Conservation (phyloP, 768 basidiomycete genomes). For the Strobilomyces dryophilus region DNA sequence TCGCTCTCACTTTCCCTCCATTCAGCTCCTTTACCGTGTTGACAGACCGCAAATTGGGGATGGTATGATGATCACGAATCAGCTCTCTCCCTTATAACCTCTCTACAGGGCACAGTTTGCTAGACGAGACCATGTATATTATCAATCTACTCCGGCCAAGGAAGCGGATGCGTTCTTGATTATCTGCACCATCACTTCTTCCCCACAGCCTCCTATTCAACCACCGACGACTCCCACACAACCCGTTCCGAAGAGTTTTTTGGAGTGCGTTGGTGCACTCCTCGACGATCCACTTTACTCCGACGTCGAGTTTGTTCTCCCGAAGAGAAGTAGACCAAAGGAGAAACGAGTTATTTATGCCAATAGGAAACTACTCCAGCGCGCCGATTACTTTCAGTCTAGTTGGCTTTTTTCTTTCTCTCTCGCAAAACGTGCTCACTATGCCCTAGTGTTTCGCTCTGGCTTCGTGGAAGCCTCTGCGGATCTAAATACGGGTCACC, state of each 20-base stretch:
- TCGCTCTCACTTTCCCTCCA: conserved; percentile 12
- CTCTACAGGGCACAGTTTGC: conserved; percentile 70
- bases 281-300: conserved; percentile 83
- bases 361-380: conserved; percentile 56
- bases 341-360: conserved; percentile 57
- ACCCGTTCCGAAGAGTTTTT: conserved; percentile 59
- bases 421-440: background rate
- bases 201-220: conserved; percentile 47
- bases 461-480: conserved; percentile 59
- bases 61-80: conserved; percentile 45
- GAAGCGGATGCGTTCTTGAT: conserved; percentile 69
- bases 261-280: conserved; percentile 69
- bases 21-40: conserved; percentile 8
- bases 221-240: conserved; percentile 44
- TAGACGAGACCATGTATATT: conserved; percentile 66
- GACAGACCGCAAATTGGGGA: conserved; percentile 81
- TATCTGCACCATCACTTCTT: conserved; percentile 72
- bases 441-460: conserved; percentile 62
- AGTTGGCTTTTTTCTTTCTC: conserved; percentile 40
- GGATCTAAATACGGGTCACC: conserved; percentile 26
- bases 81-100: conserved; percentile 1
- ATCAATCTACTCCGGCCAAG: conserved; percentile 47
- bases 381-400: conserved; percentile 75
- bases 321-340: conserved; percentile 37
- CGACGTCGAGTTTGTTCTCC: conserved; percentile 78